These are phyloP conservation scores for Xylaria bambusicola DNA, from an alignment of 495 filamentous ascomycete genomes.

Conservation along the genomic window DNA sequence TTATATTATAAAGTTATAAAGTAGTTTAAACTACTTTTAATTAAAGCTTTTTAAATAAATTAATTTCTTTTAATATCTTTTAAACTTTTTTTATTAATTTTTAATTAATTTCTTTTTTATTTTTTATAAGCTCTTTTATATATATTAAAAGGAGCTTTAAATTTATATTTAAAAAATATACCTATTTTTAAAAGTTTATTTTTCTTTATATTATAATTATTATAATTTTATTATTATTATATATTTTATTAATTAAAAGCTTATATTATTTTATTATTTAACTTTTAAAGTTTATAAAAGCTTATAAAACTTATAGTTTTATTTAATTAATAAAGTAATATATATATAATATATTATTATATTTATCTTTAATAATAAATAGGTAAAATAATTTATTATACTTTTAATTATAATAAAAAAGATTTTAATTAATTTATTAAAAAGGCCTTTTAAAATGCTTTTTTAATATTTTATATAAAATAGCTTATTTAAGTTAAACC, in stretches of 20 bases:
- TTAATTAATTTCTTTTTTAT: slow-evolving; percentile 9
- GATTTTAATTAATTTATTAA: slow-evolving; percentile 3
- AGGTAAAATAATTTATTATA: neutral
- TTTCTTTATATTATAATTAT: neutral
- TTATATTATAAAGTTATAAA: neutral
- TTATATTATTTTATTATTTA: neutral
- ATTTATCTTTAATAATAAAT: slow-evolving; percentile 2
- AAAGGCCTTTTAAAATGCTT: neutral
- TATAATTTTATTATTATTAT: neutral
- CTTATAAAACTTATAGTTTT: neutral
- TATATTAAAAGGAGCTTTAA: neutral
- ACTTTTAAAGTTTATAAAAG: neutral
- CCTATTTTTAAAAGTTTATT: neutral
- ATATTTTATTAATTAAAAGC: neutral
- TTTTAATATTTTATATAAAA: neutral
- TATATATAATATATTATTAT: neutral
- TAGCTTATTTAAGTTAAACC: too few relatives aligned
- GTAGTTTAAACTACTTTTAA: neutral
- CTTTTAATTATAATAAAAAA: neutral
- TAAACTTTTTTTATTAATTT: slow-evolving; percentile 1
- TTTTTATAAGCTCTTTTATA: neutral
- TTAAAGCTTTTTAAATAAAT: neutral
- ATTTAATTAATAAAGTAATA: neutral
- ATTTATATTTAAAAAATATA: too few relatives aligned
- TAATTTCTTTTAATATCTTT: slow-evolving; percentile 4